Evolutionary conservation across 179 eudicot genomes (phyloP), one percentile per base, ranked within the genome.

Genomic region (Corrigiola litoralis): DNA sequence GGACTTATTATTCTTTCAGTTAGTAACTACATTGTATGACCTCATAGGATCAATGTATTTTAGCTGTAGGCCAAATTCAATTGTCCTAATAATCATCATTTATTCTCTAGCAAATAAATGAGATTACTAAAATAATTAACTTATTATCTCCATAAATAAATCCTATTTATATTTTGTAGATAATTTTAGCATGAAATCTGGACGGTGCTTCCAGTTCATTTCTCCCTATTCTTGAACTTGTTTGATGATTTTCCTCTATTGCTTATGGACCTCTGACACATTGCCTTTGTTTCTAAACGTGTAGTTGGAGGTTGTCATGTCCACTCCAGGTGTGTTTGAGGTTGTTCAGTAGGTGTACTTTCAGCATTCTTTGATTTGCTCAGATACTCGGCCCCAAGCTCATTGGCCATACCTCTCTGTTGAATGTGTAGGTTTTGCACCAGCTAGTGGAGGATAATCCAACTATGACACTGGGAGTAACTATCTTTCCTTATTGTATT

Each of bases 311-410:
- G 79, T 92, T 71, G 88, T 87, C 70, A 73, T 74, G 81, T 84
- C 96, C 13, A 85, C 90, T 27, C 98, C 98, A 48, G 90, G 87
- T 75, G 96, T 89, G 59, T 81, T 89, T 78, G 85, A 89, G 95
- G 96, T 90, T 65, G 78, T 77, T 76, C 60, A 12, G 34, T 21
- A 63, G 20, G 34, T 38, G 17, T 66, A 4, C 32, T 24, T 37
- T 41, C n/a, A n/a, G n/a, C n/a, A 11, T 9, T 9, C 50, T 60
- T 24, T 32, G 29, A 11, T 27, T 42, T 31, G 33, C 55, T 34
- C 32, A 23, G 25, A 25, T 8, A 29, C 21, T 72, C 42, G n/a
- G 53, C 25, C 38, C 63, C 14, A 52, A 25, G 37, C 44, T 31
- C 67, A 66, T 24, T 29, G n/a, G 16, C 36, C 16, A 32, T 61